Conservation (phyloP, 345 rosid species). For the Noccaea caerulescens region DNA sequence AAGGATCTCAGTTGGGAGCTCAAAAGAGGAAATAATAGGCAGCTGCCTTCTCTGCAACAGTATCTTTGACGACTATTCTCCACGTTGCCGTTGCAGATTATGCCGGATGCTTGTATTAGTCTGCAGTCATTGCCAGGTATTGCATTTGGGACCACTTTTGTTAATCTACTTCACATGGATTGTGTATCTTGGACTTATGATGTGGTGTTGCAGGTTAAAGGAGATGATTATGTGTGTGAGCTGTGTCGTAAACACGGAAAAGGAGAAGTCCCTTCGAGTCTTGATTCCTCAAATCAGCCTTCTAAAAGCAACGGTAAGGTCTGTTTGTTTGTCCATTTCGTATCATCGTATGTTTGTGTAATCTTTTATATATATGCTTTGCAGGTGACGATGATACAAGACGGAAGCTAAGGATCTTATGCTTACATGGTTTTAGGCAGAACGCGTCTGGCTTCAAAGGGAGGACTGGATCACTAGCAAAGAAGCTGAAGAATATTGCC, state of each 20-base stretch:
- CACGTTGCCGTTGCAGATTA: constrained; percentile 74
- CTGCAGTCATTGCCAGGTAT: constrained; percentile 77
- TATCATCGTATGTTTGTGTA: neutral
- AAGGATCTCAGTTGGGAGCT: constrained; percentile 93
- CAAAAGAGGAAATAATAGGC: constrained; percentile 59
- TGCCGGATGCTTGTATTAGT: constrained; percentile 96
- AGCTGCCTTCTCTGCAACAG: constrained; percentile 74
- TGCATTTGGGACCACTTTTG: constrained; percentile 4
- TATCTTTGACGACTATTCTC: constrained; percentile 80
- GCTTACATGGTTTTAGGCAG: constrained; percentile 97
- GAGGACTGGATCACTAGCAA: constrained; percentile 87
- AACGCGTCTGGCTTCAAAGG: constrained; percentile 92
- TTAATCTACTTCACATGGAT: neutral
- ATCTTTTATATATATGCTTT: neutral
- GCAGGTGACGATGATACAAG: constrained; percentile 49
- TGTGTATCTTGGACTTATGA: constrained; percentile 8
- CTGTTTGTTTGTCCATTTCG: constrained; percentile 39
- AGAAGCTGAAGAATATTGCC: constrained; percentile 80
- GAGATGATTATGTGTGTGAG: constrained; percentile 67
- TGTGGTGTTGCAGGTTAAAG: constrained; percentile 57
- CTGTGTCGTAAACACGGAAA: constrained; percentile 77
- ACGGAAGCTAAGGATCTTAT: constrained; percentile 77
- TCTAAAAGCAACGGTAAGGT: constrained; percentile 62
- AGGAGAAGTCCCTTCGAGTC: constrained; percentile 37
- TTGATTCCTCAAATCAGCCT: constrained; percentile 39